Base-by-base conservation (phyloP, 2,329 filamentous ascomycete species). In the Ascocoryne sarcoides region DNA sequence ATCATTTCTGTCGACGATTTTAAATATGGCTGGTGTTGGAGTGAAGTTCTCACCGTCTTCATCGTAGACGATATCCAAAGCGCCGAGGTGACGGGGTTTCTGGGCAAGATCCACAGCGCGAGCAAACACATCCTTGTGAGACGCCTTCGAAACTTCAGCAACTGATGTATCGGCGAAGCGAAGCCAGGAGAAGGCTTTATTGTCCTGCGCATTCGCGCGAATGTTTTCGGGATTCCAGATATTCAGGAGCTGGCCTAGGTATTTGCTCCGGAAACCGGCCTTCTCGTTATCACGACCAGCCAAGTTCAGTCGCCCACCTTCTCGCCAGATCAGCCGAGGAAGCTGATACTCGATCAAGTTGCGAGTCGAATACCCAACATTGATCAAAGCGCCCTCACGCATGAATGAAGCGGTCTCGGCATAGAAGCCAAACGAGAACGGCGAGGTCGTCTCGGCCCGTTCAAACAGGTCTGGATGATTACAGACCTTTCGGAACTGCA, bases 401-500 rank as follows among this genome's bases (percentile, higher is more conserved):
- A 95, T 71, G 62, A 98, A 96, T 0, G 89, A 95, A 0, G 86
- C 89, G 0, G 90, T 95, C 67, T 98, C 92, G 10, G 89, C 92
- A 63, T 90, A 98, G 60, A 82, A 77, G n/a, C 80, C 78, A 53
- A 83, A 79, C 1, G 86, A 83, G 55, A 90, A 82, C 0, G 92
- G 87, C 7, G 89, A 95, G 17, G 76, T 82, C 7, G 87, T 94
- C 46, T 96, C 90, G 8, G 90, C 89, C 33, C 92, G 82, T 63
- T 98, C 89, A 53, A 98, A 98, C 23, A 98, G 66, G 64, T 98
- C 92, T 0, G 92, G 92, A 60, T 98, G 92, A 59, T 98, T 98
- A 68, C 92, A 98, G 42, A 98, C 92, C 66, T 98, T 98, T 55
- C 92, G 79, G 75, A 98, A 98, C 65, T 98, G 92, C 92, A 98